Base-by-base conservation (phyloP, 176 grass and related monocot species). In the Zoysia japonica region DNA sequence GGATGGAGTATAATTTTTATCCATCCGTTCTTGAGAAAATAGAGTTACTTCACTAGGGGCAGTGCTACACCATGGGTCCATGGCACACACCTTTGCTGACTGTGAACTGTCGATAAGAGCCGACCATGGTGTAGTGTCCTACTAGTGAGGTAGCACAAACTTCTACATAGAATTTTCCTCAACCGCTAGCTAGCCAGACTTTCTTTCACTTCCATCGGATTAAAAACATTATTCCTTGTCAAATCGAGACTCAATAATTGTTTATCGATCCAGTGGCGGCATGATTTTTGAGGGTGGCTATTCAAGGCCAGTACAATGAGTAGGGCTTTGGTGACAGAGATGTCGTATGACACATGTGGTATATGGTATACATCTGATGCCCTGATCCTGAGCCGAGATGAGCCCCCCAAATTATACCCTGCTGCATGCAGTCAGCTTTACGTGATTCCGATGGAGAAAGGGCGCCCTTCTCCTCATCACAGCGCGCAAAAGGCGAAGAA, bases 391-490 rank as follows among this genome's bases (percentile, higher is more conserved):
- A 82, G 74, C 67, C 14, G 60, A 60, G 74, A 73, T 78, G 80
- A 87, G 67, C 57, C 72, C 84, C 55, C 59, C 36, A 83, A 73
- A 83, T 83, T 78, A 61, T 83, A 83, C 50, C 50, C 1, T 28
- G 28, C 28, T 28, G 28, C 28, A 28, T 28, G 28, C 28, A 28
- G 17, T 28, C 59, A 50, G 69, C 86, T 88, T 88, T 89, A 78
- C 14, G 66, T 77, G 87, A 89, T 89, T 89, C 87, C 76, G 36
- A 70, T 70, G 16, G 45, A 37, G 79, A 71, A 82, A 77, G 67
- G 59, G 28, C 28, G 28, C 28, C 56, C 10, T 9, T 47, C 11
- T 57, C 42, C 40, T 61, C 11, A 44, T 79, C 57, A 62, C 28
- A 28, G 28, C 28, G 28, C 39, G 75, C 67, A 42, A 81, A 81